These are phyloP conservation scores for Kurtzmaniella quercitrusa DNA, from an alignment of 1,139 yeast genomes.

Conservation along the genomic window DNA sequence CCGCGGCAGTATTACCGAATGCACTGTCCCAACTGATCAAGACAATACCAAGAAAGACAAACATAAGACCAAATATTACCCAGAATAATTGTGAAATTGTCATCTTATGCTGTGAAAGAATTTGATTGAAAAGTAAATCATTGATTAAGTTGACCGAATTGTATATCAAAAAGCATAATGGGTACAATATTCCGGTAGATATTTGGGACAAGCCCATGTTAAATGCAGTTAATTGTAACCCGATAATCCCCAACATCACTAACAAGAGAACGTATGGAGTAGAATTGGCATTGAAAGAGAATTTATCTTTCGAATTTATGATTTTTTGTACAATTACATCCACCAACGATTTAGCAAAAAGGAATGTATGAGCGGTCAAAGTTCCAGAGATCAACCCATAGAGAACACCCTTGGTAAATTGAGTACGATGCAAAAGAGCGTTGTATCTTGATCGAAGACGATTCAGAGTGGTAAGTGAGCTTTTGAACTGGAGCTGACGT, in stretches of 20 bases:
- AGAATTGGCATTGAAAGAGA: conserved; percentile 20
- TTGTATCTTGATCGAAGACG: conserved; percentile 2
- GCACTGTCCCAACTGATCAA: conserved; percentile 45
- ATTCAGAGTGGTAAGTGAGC: conserved; percentile 2
- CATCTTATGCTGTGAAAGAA: conserved; percentile 27
- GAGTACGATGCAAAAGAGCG: conserved; percentile 15
- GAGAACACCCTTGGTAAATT: conserved; percentile 47
- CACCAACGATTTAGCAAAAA: conserved; percentile 79
- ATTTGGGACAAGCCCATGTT: conserved; percentile 70
- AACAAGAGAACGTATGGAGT: conserved; percentile 50
- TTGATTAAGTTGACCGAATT: conserved; percentile 72
- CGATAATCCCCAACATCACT: conserved; percentile 64
- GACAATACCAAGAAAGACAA: conserved; percentile 40
- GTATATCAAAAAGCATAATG: conserved; percentile 80
- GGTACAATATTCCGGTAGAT: conserved; percentile 78
- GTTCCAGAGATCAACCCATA: conserved; percentile 76
- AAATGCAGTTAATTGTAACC: conserved; percentile 67
- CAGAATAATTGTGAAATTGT: conserved; percentile 27
- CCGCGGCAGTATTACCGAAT: conserved; percentile 15
- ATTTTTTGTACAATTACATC: conserved; percentile 57
- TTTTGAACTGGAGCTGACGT: conserved; percentile 12
- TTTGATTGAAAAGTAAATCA: conserved; percentile 54
- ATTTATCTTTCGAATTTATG: conserved; percentile 16
- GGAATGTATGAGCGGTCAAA: conserved; percentile 78
- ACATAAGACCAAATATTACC: conserved; percentile 36